phyloP scores from a whole-genome alignment of 2,329 filamentous ascomycete genomes.

The Leptosphaerulina australis region DNA sequence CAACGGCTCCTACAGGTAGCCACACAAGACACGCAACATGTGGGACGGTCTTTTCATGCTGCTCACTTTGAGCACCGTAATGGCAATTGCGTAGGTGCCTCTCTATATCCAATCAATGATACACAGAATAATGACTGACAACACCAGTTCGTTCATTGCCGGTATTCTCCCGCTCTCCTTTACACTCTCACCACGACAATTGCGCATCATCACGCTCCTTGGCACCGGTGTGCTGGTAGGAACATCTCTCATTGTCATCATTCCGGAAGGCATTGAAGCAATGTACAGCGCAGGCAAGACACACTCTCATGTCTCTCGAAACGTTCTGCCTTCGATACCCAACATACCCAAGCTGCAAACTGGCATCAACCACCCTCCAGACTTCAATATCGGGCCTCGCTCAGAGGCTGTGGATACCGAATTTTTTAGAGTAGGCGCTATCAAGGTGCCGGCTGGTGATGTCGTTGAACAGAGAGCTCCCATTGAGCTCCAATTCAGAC shows the following conservation, averaged over 20 bases:
- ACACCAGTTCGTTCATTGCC: conserved; percentile 82
- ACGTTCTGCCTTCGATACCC: conserved; percentile 34
- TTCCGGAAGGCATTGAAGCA: conserved; percentile 94
- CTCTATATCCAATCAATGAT: no score
- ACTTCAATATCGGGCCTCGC: conserved; percentile 31
- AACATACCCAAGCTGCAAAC: conserved; percentile 36
- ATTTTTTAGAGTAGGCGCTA: conserved; percentile 23
- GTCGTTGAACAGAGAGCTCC: conserved; percentile 32
- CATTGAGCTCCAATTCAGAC: conserved; percentile 29
- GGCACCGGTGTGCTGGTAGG: conserved; percentile 94
- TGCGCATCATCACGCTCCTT: conserved; percentile 87
- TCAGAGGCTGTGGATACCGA: conserved; percentile 24
- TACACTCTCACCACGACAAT: conserved; percentile 81
- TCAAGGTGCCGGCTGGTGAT: conserved; percentile 28
- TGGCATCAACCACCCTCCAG: conserved; percentile 31
- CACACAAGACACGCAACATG: conserved; percentile 45
- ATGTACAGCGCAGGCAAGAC: conserved; percentile 65
- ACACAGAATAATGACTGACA: conserved; percentile 18
- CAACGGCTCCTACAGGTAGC: conserved; percentile 13
- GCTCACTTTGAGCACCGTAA: conserved; percentile 68
- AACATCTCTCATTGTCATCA: conserved; percentile 94
- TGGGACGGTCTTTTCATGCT: conserved; percentile 70
- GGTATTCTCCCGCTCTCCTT: conserved; percentile 90
- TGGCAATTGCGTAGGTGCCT: conserved; percentile 65
- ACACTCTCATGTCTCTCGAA: conserved; percentile 31